phyloP scores from a whole-genome alignment of 1,139 yeast genomes.

The Pichia sp. region DNA sequence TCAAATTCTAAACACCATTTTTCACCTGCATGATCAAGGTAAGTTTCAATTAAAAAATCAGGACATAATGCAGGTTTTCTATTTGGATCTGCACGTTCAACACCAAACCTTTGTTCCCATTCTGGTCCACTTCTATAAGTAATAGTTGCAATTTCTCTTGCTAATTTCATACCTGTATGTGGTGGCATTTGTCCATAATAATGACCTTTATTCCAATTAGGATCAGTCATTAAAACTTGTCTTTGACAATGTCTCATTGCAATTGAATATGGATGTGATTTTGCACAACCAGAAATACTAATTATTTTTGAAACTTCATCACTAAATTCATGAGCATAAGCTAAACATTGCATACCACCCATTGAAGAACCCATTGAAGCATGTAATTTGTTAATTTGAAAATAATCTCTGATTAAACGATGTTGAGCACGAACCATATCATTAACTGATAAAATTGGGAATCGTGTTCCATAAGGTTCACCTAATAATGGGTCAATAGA shows the following conservation, averaged over 20 bases:
- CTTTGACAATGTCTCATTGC: constrained; percentile 92
- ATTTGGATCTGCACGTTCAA: constrained; percentile 78
- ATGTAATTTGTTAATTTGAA: constrained; percentile 57
- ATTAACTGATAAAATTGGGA: constrained; percentile 78
- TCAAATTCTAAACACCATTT: constrained; percentile 89
- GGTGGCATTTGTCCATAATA: constrained; percentile 75
- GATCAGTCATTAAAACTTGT: constrained; percentile 90
- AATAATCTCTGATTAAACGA: constrained; percentile 52
- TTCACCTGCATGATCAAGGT: constrained; percentile 90
- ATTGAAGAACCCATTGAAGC: constrained; percentile 89
- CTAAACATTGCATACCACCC: constrained; percentile 97
- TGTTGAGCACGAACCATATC: constrained; percentile 92
- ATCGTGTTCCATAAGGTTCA: constrained; percentile 73
- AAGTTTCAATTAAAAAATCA: constrained; percentile 86
- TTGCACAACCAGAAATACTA: constrained; percentile 83
- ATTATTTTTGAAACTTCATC: constrained; percentile 66
- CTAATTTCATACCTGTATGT: constrained; percentile 90
- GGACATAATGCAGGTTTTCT: constrained; percentile 85
- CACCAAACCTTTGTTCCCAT: constrained; percentile 90
- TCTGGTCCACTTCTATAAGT: constrained; percentile 95
- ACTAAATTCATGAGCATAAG: constrained; percentile 81
- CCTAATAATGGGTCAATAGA: constrained; percentile 68
- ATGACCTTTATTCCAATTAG: constrained; percentile 89
- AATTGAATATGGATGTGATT: constrained; percentile 89
- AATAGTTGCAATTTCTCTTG: constrained; percentile 89